phyloP scores from a whole-genome alignment of 169 alveolate genomes.

The Plasmodium relictum region DNA sequence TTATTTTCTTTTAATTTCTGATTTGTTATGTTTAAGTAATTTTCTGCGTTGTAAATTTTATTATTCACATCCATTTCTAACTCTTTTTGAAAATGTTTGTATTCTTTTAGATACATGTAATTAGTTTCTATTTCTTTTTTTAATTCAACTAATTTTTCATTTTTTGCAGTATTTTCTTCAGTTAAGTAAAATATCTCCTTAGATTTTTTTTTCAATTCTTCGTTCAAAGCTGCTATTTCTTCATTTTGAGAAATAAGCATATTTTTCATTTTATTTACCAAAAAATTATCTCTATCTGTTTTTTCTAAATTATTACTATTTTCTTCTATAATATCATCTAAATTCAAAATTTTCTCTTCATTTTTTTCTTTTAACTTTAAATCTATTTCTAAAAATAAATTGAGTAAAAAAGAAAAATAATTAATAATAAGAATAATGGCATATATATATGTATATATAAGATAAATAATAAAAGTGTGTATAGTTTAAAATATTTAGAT shows the following conservation, averaged over 20 bases:
- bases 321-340: constrained; percentile 13
- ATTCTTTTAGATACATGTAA: constrained; percentile 36
- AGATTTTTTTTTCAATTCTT: constrained; percentile 40
- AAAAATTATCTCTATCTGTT: constrained; percentile 18
- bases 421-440: background rate
- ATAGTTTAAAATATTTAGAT: background rate
- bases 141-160: constrained; percentile 63
- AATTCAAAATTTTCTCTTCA: constrained; percentile 3
- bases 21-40: constrained; percentile 26
- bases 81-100: constrained; percentile 30
- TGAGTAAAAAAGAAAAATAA: background rate
- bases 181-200: constrained; percentile 47
- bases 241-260: constrained; percentile 60
- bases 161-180: constrained; percentile 45
- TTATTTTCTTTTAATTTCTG: constrained; percentile 43
- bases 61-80: constrained; percentile 40
- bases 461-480: background rate
- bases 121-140: constrained; percentile 58
- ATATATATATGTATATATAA: constrained; percentile 4
- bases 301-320: constrained; percentile 12
- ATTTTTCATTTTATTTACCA: constrained; percentile 46
- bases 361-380: constrained; percentile 22
- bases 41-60: constrained; percentile 51
- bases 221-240: constrained; percentile 49
- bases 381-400: constrained; percentile 24